Evolutionary conservation across 345 rosid species (phyloP).

Genomic region (Syzygium aromaticum): DNA sequence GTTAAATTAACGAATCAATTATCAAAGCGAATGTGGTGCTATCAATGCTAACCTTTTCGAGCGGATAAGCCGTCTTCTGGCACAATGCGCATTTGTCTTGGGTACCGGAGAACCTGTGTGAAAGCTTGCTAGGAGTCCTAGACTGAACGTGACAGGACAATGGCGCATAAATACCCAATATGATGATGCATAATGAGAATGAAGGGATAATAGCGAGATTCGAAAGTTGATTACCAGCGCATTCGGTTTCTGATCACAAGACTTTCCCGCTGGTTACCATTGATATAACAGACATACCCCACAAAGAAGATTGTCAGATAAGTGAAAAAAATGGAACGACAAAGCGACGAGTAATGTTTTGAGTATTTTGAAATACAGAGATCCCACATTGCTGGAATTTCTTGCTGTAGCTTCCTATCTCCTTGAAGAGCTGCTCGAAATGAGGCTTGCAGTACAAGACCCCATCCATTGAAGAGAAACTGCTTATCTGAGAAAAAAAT

Average conservation of each 20-base stretch:
- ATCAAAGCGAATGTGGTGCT: not conserved
- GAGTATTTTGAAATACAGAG: not conserved
- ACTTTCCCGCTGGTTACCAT: slow-evolving; percentile 30
- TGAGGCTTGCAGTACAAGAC: slow-evolving; percentile 80
- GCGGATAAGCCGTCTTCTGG: slow-evolving; percentile 37
- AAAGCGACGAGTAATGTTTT: not conserved
- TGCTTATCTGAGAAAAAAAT: slow-evolving; percentile 39
- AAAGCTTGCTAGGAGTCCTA: slow-evolving; percentile 37
- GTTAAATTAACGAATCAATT: not conserved
- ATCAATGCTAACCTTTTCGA: slow-evolving; percentile 29
- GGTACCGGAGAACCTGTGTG: slow-evolving; percentile 36
- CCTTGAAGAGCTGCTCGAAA: slow-evolving; percentile 76
- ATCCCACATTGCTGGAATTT: slow-evolving; percentile 33
- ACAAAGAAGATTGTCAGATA: not conserved
- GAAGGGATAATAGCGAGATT: not conserved
- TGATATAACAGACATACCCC: not conserved
- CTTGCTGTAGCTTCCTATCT: slow-evolving; percentile 43
- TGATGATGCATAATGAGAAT: not conserved
- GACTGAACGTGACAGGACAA: slow-evolving; percentile 11
- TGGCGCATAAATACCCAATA: not conserved
- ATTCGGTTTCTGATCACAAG: slow-evolving; percentile 21
- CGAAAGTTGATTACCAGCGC: slow-evolving; percentile 15
- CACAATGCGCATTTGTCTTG: slow-evolving; percentile 40
- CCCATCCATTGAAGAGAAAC: slow-evolving; percentile 64
- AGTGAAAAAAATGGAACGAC: not conserved